Conservation (phyloP, 805 yeast species). For the Metschnikowia corniflorae region DNA sequence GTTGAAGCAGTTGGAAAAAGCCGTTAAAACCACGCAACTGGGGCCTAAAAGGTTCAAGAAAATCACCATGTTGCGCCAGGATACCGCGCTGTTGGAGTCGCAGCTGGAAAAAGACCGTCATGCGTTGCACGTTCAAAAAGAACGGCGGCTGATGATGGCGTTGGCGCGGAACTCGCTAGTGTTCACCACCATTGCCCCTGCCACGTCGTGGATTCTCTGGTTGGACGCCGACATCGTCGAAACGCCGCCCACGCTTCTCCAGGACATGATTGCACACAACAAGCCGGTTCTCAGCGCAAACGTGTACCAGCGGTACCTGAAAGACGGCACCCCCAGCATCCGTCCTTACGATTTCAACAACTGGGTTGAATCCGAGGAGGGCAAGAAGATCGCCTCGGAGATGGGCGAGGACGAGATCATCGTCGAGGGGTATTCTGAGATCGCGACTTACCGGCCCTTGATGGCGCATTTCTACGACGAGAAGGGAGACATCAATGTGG, state of each 20-base stretch:
- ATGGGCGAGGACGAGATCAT: constrained; percentile 87
- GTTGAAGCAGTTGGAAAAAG: constrained; percentile 64
- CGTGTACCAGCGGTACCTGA: constrained; percentile 79
- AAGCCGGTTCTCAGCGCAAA: constrained; percentile 89
- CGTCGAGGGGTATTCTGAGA: constrained; percentile 90
- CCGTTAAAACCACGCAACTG: constrained; percentile 68
- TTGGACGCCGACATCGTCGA: constrained; percentile 92
- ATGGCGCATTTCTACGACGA: constrained; percentile 87
- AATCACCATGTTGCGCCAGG: constrained; percentile 88
- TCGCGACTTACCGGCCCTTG: constrained; percentile 90
- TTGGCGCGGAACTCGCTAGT: constrained; percentile 88
- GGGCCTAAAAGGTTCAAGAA: constrained; percentile 69
- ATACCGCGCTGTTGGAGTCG: constrained; percentile 67
- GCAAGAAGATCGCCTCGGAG: constrained; percentile 64
- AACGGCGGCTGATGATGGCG: constrained; percentile 88
- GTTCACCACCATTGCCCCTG: constrained; percentile 83
- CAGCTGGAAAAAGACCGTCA: constrained; percentile 89
- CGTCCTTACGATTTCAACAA: constrained; percentile 95
- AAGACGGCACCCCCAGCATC: constrained; percentile 55
- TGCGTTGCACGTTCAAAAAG: constrained; percentile 80
- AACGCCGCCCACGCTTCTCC: constrained; percentile 76
- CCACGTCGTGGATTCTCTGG: constrained; percentile 96
- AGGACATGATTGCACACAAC: constrained; percentile 82
- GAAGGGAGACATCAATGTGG: constrained; percentile 57
- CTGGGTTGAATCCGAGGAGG: constrained; percentile 87